Evolutionary conservation across 2,329 filamentous ascomycete species (phyloP).

Genomic region (Colletotrichum sojae): DNA sequence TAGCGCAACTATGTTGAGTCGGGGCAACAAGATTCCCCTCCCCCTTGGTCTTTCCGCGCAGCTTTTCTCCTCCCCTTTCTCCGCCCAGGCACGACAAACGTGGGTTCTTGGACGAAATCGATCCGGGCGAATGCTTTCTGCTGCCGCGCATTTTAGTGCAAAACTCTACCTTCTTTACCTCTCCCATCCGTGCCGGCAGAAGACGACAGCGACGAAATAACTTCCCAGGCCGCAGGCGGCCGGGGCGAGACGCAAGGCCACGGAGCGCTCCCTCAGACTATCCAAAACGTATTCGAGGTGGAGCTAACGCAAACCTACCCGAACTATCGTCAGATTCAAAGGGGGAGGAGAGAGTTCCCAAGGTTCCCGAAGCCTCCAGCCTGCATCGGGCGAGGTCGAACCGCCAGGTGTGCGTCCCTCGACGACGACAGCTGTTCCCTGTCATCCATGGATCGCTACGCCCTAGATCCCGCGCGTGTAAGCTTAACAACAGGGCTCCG

Average conservation of each 20-base stretch:
- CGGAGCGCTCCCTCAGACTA: neutral
- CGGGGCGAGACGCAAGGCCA: constrained; percentile 12
- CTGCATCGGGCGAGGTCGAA: constrained; percentile 36
- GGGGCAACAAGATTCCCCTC: neutral
- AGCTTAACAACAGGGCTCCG: constrained; percentile 25
- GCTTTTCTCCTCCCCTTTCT: neutral
- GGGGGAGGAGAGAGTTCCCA: constrained; percentile 10
- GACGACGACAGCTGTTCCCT: constrained; percentile 18
- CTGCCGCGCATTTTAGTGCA: neutral
- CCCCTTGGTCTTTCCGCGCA: no score
- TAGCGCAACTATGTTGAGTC: neutral
- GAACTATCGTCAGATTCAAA: constrained; percentile 25
- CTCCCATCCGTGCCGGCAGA: neutral
- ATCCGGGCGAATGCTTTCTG: neutral
- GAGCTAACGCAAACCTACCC: constrained; percentile 22
- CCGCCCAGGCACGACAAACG: neutral
- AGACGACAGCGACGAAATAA: neutral
- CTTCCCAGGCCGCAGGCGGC: constrained; percentile 11
- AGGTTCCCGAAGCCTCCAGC: constrained; percentile 21
- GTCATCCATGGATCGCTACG: neutral
- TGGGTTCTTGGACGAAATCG: neutral
- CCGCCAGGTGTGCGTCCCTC: neutral
- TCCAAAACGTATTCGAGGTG: constrained; percentile 33
- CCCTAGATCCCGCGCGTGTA: constrained; percentile 4
- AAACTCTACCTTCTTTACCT: no score